Evolutionary conservation across 2,329 filamentous ascomycete species (phyloP).

Genomic region (Allantophomopsis cytisporea): DNA sequence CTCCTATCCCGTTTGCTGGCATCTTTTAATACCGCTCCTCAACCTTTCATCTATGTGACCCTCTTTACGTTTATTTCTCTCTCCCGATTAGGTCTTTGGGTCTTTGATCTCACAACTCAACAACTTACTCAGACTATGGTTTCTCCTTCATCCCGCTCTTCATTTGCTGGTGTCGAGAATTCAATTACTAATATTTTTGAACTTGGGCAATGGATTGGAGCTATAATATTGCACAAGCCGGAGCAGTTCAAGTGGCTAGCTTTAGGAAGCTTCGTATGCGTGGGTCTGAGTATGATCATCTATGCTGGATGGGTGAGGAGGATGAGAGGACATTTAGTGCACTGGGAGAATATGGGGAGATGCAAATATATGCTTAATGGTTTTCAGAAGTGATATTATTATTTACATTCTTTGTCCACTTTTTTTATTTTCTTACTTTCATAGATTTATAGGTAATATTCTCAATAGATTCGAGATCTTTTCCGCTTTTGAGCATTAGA

Average conservation of each 20-base stretch:
- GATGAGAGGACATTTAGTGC: conserved; percentile 20
- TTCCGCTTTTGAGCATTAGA: too few relatives aligned
- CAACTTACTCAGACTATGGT: conserved; percentile 24
- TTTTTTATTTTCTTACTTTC: too few relatives aligned
- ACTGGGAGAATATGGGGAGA: conserved; percentile 15
- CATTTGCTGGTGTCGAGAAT: conserved; percentile 23
- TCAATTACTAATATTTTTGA: conserved; percentile 21
- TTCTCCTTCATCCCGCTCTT: conserved; percentile 16
- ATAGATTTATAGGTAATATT: too few relatives aligned
- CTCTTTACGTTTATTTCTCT: conserved; percentile 21
- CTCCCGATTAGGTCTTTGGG: conserved; percentile 23
- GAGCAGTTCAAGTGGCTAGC: conserved; percentile 22
- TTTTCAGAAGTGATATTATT: too few relatives aligned
- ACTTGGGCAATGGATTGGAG: conserved; percentile 18
- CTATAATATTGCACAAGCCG: conserved; percentile 18
- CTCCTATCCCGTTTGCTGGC: background rate
- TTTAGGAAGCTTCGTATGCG: conserved; percentile 16
- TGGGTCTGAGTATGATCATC: conserved; percentile 15
- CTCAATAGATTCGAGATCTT: too few relatives aligned
- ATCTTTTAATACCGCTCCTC: background rate
- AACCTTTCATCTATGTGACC: background rate
- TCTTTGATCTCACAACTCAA: conserved; percentile 23
- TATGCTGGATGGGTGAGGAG: conserved; percentile 19
- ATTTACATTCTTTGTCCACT: too few relatives aligned
- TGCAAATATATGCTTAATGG: too few relatives aligned